Conservation (phyloP, 2,329 filamentous ascomycete genomes). For the Trichoderma lentiforme region DNA sequence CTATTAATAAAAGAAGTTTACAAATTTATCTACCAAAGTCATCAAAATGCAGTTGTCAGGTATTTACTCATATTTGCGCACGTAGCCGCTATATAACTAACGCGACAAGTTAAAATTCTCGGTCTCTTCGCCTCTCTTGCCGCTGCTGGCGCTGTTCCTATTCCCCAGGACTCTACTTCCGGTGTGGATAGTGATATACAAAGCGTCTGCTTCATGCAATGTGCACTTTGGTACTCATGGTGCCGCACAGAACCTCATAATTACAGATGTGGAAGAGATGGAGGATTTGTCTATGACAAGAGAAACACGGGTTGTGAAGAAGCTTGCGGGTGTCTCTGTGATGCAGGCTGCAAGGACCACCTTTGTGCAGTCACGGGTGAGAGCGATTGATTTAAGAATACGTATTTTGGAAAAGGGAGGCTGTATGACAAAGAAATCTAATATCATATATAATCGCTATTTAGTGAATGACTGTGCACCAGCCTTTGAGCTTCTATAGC, state of each 20-base stretch:
- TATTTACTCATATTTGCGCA: background rate
- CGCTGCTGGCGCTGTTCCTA: background rate
- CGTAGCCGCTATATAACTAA: background rate
- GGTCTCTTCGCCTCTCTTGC: background rate
- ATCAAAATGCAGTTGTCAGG: background rate
- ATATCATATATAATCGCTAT: background rate
- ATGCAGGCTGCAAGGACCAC: background rate
- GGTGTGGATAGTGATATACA: background rate
- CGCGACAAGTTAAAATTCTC: background rate
- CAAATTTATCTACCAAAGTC: background rate
- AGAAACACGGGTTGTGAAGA: background rate
- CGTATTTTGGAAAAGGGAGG: background rate
- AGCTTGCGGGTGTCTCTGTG: background rate
- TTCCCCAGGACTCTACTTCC: background rate
- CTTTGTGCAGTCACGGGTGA: background rate
- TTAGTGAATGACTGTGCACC: background rate
- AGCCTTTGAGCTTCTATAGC: background rate
- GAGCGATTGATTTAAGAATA: background rate
- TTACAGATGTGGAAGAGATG: background rate
- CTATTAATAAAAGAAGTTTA: background rate
- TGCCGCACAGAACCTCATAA: background rate
- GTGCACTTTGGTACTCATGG: background rate
- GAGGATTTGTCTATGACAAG: background rate
- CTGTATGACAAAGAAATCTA: background rate
- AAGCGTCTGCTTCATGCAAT: background rate